These are phyloP conservation scores for Ustilago cynodontis DNA, from an alignment of 1,284 basidiomycete species.

Conservation along the genomic window DNA sequence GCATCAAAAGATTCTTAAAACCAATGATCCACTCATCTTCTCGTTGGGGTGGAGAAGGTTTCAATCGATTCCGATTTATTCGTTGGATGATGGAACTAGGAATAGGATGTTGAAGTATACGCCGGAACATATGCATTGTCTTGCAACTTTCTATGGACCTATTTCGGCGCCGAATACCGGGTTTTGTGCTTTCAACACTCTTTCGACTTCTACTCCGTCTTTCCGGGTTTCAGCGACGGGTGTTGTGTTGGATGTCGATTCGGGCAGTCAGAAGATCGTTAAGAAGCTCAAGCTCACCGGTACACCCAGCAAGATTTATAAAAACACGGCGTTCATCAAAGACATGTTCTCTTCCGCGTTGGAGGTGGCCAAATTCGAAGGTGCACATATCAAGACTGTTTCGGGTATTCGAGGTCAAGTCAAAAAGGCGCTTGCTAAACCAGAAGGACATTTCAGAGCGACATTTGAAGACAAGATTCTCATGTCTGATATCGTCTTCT, in stretches of 20 bases:
- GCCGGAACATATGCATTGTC: slow-evolving; percentile 99
- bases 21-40: slow-evolving; percentile 95
- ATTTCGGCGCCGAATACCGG: slow-evolving; percentile 79
- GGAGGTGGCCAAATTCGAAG: slow-evolving; percentile 98
- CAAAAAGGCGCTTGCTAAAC: slow-evolving; percentile 93
- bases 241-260: slow-evolving; percentile 90
- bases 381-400: slow-evolving; percentile 93
- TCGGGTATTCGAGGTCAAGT: slow-evolving; percentile 96
- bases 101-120: slow-evolving; percentile 99
- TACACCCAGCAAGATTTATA: slow-evolving; percentile 94
- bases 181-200: slow-evolving; percentile 92
- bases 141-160: slow-evolving; percentile 81
- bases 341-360: slow-evolving; percentile 95
- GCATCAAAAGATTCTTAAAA: slow-evolving; percentile 93
- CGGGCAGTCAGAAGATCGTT: slow-evolving; percentile 82
- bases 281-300: slow-evolving; percentile 99
- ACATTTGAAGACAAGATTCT: slow-evolving; percentile 98
- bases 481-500: slow-evolving; percentile 94
- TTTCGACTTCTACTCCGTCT: slow-evolving; percentile 77
- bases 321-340: slow-evolving; percentile 98
- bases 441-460: slow-evolving; percentile 93
- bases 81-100: slow-evolving; percentile 83
- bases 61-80: slow-evolving; percentile 94
- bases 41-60: slow-evolving; percentile 96
- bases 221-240: slow-evolving; percentile 95